Evolutionary conservation across 495 filamentous ascomycete genomes (phyloP), one percentile per base, ranked within the genome.

Genomic region (Penicillium flavigenum): DNA sequence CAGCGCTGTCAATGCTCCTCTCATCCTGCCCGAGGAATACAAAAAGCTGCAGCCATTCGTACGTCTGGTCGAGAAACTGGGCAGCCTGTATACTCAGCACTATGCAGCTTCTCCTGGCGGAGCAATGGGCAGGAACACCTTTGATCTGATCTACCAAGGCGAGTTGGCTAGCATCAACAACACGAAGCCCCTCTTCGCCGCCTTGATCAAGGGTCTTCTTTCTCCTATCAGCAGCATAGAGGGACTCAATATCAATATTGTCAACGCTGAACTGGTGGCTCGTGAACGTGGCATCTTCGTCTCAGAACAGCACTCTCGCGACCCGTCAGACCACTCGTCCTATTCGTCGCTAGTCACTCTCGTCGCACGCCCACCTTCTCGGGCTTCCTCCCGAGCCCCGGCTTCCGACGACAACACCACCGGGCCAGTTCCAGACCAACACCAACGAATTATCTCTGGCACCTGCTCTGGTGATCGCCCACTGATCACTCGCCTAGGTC

Each of bases 1-100:
- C 11, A 81, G 79, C 31, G 86, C 87, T 7, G 87, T 90, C 49
- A 90, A 90, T 55, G 86, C 86, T 5, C 86, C 87, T 24, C 74
- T 89, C 46, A 90, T 89, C 44, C 72, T 89, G 11, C 87, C 86
- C 0, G 86, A 88, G 61, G 87, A 90, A 66, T 88, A 87, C 67
- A 70, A 82, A 5, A 84, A 81, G 58, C 73, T 90, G 10, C 84
- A 88, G 59, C 87, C 87, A 3, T 89, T 88, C 63, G 87, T 89
- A 4, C 72, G 65, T 14, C 73, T 90, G 19, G 72, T 88, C 48
- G 87, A 90, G 58, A 84, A 85, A 58, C 85, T 90, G 76, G 87
- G 86, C 39, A 76, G 75, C 31, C 65, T 89, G 4, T 90, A 88
- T 66, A 88, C 86, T 3, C 87, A 90, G 56, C 84, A 88, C 64